These are phyloP conservation scores for Lodderomyces margitis DNA, from an alignment of 1,139 yeast genomes.

Conservation along the genomic window DNA sequence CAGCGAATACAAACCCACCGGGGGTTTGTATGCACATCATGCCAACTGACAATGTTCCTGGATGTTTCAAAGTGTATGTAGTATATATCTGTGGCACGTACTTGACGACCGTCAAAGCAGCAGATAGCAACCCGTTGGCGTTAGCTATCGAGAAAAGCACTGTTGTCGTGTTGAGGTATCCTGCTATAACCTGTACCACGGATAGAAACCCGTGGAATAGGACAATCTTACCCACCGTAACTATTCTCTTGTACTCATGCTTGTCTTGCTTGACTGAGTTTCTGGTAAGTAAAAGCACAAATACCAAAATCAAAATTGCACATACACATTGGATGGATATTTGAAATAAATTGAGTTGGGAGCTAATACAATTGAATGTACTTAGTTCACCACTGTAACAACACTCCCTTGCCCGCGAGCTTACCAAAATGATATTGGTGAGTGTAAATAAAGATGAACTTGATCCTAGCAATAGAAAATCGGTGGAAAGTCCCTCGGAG, in stretches of 20 bases:
- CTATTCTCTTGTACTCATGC: slow-evolving; percentile 43
- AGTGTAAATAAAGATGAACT: slow-evolving; percentile 69
- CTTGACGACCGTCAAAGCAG: slow-evolving; percentile 63
- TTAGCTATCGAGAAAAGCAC: slow-evolving; percentile 48
- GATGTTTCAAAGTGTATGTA: slow-evolving; percentile 66
- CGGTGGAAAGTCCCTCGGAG: slow-evolving; percentile 79
- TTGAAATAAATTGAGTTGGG: slow-evolving; percentile 69
- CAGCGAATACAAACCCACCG: slow-evolving; percentile 80
- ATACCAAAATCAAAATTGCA: slow-evolving; percentile 57
- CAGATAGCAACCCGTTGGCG: slow-evolving; percentile 60
- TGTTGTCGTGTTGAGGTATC: slow-evolving; percentile 21
- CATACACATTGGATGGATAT: slow-evolving; percentile 67
- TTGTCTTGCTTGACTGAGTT: slow-evolving; percentile 47
- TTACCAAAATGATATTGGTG: slow-evolving; percentile 63
- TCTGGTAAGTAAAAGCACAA: slow-evolving; percentile 50
- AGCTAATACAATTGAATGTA: slow-evolving; percentile 62
- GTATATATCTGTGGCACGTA: slow-evolving; percentile 80
- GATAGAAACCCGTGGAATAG: slow-evolving; percentile 35
- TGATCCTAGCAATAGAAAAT: slow-evolving; percentile 70
- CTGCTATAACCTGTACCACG: slow-evolving; percentile 31
- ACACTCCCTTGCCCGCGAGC: slow-evolving; percentile 54
- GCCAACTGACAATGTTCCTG: slow-evolving; percentile 76
- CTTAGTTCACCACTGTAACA: slow-evolving; percentile 42
- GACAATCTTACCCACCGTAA: slow-evolving; percentile 40
- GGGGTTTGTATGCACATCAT: slow-evolving; percentile 91